A percentile compares a stretch with the other conserved stretches of the same genome.
Evolutionary conservation across 805 yeast genomes (phyloP).

Genomic region (Zygotorulaspora chibaensis): DNA sequence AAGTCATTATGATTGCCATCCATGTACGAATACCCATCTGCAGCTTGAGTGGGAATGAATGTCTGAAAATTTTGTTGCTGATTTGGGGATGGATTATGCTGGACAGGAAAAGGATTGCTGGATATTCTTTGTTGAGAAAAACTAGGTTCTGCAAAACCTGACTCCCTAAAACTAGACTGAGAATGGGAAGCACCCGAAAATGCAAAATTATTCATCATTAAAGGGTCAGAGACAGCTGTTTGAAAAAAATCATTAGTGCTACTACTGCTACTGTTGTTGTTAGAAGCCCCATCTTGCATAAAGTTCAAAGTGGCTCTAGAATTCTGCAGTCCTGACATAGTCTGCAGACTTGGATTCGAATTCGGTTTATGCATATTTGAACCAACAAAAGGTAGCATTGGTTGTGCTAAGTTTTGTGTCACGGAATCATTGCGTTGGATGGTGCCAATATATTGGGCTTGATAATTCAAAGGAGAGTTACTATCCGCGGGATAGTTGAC

Average conservation of each 20-base stretch:
- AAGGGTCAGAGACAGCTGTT: slow-evolving; percentile 11
- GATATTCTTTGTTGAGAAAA: slow-evolving; percentile 19
- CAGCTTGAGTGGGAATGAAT: slow-evolving; percentile 10
- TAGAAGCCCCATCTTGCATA: slow-evolving; percentile 3
- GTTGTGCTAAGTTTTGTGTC: slow-evolving; percentile 6
- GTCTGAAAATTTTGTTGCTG: slow-evolving; percentile 10
- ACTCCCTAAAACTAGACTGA: slow-evolving; percentile 12
- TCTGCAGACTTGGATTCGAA: slow-evolving; percentile 14
- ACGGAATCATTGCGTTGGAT: not conserved
- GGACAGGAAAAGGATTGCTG: slow-evolving; percentile 21
- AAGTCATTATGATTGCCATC: slow-evolving; percentile 9
- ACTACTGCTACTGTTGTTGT: slow-evolving; percentile 9
- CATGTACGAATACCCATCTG: slow-evolving; percentile 11
- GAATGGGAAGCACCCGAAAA: slow-evolving; percentile 15
- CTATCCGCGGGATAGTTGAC: slow-evolving; percentile 5
- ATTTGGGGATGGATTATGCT: slow-evolving; percentile 11
- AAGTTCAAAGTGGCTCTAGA: slow-evolving; percentile 6
- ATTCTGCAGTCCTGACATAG: slow-evolving; percentile 2
- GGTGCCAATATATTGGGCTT: slow-evolving; percentile 7
- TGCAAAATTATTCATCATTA: slow-evolving; percentile 16
- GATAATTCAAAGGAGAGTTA: slow-evolving; percentile 14
- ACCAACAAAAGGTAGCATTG: slow-evolving; percentile 8
- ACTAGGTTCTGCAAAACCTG: slow-evolving; percentile 10
- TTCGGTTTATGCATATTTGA: slow-evolving; percentile 13
- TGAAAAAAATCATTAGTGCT: slow-evolving; percentile 19